Percentiles rank a stretch among this genome's conserved stretches.
These are phyloP conservation scores for Amphichorda felina DNA, from an alignment of 2,329 filamentous ascomycete genomes.

Conservation along the genomic window DNA sequence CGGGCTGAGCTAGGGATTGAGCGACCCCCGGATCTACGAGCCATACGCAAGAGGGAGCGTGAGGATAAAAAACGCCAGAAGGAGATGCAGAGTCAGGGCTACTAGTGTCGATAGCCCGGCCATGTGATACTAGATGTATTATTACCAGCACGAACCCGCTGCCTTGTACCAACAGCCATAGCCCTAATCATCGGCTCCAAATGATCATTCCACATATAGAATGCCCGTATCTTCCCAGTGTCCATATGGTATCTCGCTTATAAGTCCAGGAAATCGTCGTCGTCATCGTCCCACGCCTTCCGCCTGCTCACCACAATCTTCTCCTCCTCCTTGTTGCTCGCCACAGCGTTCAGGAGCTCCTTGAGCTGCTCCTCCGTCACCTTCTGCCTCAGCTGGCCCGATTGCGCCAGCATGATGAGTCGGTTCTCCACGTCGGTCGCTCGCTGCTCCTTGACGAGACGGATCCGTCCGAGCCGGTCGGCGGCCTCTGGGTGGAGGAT, in stretches of 20 bases:
- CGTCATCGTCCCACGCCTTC: constrained; percentile 77
- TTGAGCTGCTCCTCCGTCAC: constrained; percentile 91
- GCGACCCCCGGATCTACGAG: constrained; percentile 74
- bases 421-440: constrained; percentile 86
- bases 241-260: constrained; percentile 14
- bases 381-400: constrained; percentile 75
- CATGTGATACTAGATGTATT: neutral
- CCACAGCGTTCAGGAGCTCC: constrained; percentile 74
- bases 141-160: neutral
- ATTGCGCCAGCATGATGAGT: constrained; percentile 80
- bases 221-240: neutral
- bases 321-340: constrained; percentile 66
- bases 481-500: constrained; percentile 92
- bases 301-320: constrained; percentile 80
- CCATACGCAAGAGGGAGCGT: constrained; percentile 58
- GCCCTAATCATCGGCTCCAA: too few relatives aligned
- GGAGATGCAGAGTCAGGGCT: constrained; percentile 15
- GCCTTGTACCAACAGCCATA: constrained; percentile 1
- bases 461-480: constrained; percentile 86
- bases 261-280: constrained; percentile 62
- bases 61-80: constrained; percentile 57
- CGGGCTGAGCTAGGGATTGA: constrained; percentile 71
- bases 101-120: neutral
- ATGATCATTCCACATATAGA: too few relatives aligned
- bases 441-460: constrained; percentile 86